A percentile compares a stretch with the other conserved stretches of the same genome.
Evolutionary conservation across 129 eudicot species (phyloP).

Genomic region (Centrapalus pauciflorus): DNA sequence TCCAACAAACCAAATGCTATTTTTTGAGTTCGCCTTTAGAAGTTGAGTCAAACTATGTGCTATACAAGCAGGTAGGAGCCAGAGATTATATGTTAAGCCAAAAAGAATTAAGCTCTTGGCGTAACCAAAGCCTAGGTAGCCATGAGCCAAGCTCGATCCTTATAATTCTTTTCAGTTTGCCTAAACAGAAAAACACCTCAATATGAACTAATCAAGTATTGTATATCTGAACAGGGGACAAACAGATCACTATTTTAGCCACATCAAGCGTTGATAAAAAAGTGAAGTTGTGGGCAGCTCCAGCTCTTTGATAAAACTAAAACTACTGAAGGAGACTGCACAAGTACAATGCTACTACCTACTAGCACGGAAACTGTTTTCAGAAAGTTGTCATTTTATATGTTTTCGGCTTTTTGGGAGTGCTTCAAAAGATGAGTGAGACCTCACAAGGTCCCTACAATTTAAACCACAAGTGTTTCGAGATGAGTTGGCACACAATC

Average conservation of each 20-base stretch:
- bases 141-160: background rate
- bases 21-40: slow-evolving; percentile 5
- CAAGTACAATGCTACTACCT: slow-evolving; percentile 6
- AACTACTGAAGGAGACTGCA: slow-evolving; percentile 15
- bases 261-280: slow-evolving; percentile 85
- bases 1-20: background rate
- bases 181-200: background rate
- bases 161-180: no score
- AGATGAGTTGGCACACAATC: slow-evolving; percentile 6
- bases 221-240: slow-evolving; percentile 40
- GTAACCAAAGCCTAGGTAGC: no score
- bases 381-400: background rate
- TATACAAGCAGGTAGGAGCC: background rate
- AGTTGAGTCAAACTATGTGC: background rate
- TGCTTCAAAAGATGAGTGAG: background rate
- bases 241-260: slow-evolving; percentile 42
- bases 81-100: no score
- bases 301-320: slow-evolving; percentile 36
- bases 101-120: no score
- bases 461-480: slow-evolving; percentile 12
- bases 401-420: slow-evolving; percentile 14
- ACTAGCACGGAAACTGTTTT: background rate
- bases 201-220: slow-evolving; percentile 14
- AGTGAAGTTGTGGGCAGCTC: slow-evolving; percentile 93
- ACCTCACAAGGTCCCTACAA: background rate